Evolutionary conservation across 192 early-diverging fungal species (phyloP).

Genomic region (Coemansia guatemalensis): DNA sequence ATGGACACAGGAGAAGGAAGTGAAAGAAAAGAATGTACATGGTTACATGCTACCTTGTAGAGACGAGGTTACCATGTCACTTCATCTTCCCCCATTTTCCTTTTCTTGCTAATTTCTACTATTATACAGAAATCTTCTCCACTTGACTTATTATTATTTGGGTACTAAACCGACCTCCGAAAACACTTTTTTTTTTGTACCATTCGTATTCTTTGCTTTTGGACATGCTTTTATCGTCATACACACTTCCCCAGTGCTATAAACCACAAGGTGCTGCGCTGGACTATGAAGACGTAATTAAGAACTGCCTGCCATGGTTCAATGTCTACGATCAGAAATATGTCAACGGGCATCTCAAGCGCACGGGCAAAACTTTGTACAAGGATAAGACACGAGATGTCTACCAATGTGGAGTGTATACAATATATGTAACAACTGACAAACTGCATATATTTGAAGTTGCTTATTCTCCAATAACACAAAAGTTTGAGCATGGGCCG

Average conservation of each 20-base stretch:
- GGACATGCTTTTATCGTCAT: conserved; percentile 10
- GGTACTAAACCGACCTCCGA: neutral
- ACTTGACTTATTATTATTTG: neutral
- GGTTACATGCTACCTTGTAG: neutral
- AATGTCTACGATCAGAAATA: neutral
- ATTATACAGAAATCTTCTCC: neutral
- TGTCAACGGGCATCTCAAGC: neutral
- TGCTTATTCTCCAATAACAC: neutral
- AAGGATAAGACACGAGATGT: conserved; percentile 3
- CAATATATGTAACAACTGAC: conserved; percentile 4
- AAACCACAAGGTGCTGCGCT: neutral
- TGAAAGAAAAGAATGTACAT: neutral
- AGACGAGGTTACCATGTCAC: neutral
- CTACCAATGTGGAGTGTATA: conserved; percentile 11
- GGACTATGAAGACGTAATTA: conserved; percentile 10
- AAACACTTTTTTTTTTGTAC: neutral
- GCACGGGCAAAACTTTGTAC: neutral
- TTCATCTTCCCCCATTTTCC: neutral
- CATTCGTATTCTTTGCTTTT: neutral
- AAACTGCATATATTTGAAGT: conserved; percentile 8
- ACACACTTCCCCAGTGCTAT: neutral
- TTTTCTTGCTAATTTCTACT: neutral
- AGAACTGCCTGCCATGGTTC: conserved; percentile 8
- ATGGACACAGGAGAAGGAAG: neutral
- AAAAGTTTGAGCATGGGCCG: neutral